Conservation (phyloP, 352 stramenopile genomes). For the Elongisporangium anandrum region DNA sequence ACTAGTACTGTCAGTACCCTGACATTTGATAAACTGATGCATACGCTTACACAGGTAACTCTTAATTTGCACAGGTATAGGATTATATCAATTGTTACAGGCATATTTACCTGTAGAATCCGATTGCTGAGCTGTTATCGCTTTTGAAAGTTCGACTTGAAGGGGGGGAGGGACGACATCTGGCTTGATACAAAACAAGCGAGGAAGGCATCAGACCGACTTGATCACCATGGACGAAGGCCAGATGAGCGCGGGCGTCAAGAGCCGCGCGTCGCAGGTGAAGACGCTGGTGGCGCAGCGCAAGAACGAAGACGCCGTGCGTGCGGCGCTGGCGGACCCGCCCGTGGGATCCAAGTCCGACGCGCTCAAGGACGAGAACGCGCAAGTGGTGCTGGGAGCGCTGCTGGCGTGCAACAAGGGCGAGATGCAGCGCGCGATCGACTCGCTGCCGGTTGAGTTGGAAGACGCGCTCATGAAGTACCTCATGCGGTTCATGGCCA, state of each 20-base stretch:
- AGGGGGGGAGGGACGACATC: background rate
- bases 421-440: constrained; percentile 80
- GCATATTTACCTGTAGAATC: no score
- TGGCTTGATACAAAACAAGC: background rate
- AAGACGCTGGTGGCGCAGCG: constrained; percentile 69
- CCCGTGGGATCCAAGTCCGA: constrained; percentile 62
- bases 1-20: no score
- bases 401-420: constrained; percentile 84
- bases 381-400: constrained; percentile 69
- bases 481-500: constrained; percentile 72
- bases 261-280: constrained; percentile 57
- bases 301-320: constrained; percentile 80
- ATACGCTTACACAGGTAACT: no score
- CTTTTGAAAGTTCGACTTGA: background rate
- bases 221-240: constrained; percentile 28
- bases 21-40: no score
- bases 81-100: no score
- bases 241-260: constrained; percentile 45
- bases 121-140: background rate
- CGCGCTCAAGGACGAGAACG: constrained; percentile 66
- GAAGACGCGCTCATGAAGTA: constrained; percentile 90
- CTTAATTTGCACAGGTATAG: no score
- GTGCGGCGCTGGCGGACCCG: constrained; percentile 64
- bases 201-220: background rate
- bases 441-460: constrained; percentile 56